A percentile compares a stretch with the other conserved stretches of the same genome.
These are phyloP conservation scores for Pseudogymnoascus sp. DNA, from an alignment of 2,329 filamentous ascomycete species.

Conservation along the genomic window DNA sequence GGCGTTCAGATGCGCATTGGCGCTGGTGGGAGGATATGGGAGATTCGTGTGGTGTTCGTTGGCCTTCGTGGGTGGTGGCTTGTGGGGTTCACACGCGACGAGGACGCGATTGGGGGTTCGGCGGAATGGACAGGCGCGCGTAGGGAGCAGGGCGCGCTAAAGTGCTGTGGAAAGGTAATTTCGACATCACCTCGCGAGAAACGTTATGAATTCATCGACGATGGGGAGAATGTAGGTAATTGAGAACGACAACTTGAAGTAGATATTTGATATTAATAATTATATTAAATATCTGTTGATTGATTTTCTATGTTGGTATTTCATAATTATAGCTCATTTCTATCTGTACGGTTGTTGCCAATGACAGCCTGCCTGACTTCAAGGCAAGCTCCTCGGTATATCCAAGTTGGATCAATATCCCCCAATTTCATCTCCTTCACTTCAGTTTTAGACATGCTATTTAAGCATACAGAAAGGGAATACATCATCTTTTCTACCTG, in stretches of 20 bases:
- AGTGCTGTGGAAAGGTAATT: background rate
- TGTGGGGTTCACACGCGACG: background rate
- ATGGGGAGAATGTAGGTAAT: background rate
- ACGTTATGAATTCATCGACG: background rate
- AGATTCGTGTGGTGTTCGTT: background rate
- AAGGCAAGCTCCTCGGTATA: background rate
- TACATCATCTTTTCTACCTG: background rate
- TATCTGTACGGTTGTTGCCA: background rate
- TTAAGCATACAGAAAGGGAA: too few relatives aligned
- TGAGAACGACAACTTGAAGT: background rate
- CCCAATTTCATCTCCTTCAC: too few relatives aligned
- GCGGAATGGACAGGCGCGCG: background rate
- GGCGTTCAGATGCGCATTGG: background rate
- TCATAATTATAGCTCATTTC: background rate
- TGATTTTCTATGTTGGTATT: background rate
- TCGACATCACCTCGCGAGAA: background rate
- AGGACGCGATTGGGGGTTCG: background rate
- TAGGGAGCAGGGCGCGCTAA: background rate
- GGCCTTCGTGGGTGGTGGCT: background rate
- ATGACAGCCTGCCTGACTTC: background rate
- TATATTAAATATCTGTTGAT: background rate
- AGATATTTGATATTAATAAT: background rate
- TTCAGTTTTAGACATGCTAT: background rate
- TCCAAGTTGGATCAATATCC: background rate
- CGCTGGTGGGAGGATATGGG: background rate